Percentiles rank a stretch among this genome's conserved stretches.
These are phyloP conservation scores for Postia placenta DNA, from an alignment of 768 basidiomycete species.

Conservation along the genomic window DNA sequence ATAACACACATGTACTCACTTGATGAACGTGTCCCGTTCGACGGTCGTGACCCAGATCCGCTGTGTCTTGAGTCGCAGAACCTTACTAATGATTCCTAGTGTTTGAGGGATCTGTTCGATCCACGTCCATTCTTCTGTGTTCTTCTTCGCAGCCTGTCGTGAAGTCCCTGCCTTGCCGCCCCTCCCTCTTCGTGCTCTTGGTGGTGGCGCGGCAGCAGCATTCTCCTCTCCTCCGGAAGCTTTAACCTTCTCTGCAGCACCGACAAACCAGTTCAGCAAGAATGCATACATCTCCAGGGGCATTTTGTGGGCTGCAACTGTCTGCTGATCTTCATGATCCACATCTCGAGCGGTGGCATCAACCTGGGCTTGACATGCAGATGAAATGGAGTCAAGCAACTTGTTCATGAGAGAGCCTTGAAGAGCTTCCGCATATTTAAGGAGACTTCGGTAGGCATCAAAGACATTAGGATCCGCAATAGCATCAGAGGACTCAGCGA, in stretches of 20 bases:
- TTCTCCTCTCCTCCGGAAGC: conserved; percentile 36
- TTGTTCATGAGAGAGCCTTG: conserved; percentile 71
- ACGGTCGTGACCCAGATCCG: conserved; percentile 87
- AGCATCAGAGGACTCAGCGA: conserved; percentile 69
- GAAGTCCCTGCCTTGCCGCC: conserved; percentile 49
- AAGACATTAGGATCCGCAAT: conserved; percentile 66
- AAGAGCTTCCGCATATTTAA: conserved; percentile 68
- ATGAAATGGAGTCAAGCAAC: conserved; percentile 79
- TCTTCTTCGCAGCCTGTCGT: conserved; percentile 36
- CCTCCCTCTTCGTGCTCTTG: conserved; percentile 49
- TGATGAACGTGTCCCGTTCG: conserved; percentile 82
- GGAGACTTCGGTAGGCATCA: conserved; percentile 74
- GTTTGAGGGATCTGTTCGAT: conserved; percentile 64
- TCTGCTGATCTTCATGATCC: conserved; percentile 61
- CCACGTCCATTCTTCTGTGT: conserved; percentile 62
- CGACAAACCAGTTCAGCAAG: conserved; percentile 86
- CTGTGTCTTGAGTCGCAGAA: conserved; percentile 61
- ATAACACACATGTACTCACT: too few relatives aligned
- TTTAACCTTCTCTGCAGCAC: conserved; percentile 73
- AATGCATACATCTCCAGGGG: conserved; percentile 92
- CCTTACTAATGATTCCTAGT: conserved; percentile 65
- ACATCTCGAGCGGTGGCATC: conserved; percentile 67
- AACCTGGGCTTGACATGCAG: conserved; percentile 66
- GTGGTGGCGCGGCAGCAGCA: conserved; percentile 36
- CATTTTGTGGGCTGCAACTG: conserved; percentile 53